Conservation (phyloP, 1,284 basidiomycete species). For the Melanopsichium pennsylvanicum region DNA sequence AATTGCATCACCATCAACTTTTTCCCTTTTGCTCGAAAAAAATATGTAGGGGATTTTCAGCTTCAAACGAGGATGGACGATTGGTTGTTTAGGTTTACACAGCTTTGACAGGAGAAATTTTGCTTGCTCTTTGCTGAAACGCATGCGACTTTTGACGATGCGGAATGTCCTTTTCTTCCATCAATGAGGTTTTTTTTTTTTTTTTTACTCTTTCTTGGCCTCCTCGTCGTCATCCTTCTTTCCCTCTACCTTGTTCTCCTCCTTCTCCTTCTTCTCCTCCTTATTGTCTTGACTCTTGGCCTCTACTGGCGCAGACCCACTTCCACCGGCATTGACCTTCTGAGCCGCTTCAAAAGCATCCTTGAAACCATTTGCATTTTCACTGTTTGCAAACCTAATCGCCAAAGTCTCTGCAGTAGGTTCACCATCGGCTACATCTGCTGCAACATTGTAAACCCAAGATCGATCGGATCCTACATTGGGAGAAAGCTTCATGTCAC, state of each 20-base stretch:
- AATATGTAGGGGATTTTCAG: too few species aligned
- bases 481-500: conserved; percentile 93
- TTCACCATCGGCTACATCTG: conserved; percentile 84
- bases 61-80: too few species aligned
- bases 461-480: conserved; percentile 99
- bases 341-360: conserved; percentile 61
- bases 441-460: conserved; percentile 93
- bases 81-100: too few species aligned
- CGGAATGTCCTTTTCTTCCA: too few species aligned
- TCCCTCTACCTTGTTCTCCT: conserved; percentile 19
- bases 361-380: conserved; percentile 70
- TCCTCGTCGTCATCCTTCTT: conserved; percentile 38
- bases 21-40: too few species aligned
- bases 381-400: conserved; percentile 96
- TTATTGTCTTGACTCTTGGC: too few species aligned
- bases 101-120: too few species aligned
- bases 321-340: conserved; percentile 48
- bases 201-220: conserved; percentile 19
- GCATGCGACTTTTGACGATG: too few species aligned
- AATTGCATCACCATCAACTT: too few species aligned
- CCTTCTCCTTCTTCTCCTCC: conserved; percentile 25
- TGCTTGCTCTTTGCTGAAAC: too few species aligned
- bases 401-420: conserved; percentile 92
- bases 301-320: conserved; percentile 20
- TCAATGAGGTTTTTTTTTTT: background rate